Base-by-base conservation (phyloP, 2,329 filamentous ascomycete genomes). In the Chaetomium strumarium region DNA sequence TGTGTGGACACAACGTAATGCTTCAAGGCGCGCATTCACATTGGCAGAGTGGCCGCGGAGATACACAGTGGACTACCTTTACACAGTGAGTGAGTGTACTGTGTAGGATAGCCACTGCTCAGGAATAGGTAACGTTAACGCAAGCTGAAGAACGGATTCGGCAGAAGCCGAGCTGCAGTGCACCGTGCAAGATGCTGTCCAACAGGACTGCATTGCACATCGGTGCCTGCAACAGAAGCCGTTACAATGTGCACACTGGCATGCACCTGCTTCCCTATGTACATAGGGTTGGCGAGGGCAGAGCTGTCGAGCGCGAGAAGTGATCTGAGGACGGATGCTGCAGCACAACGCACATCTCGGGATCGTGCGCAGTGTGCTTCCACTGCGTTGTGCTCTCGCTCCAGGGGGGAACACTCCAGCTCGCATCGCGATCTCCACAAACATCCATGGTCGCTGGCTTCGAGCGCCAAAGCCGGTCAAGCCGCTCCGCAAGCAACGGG, bases 141-240 rank as follows among this genome's bases (percentile, higher is more conserved):
- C 5, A 20, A 33, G 5, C 43, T 17, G 33, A 41, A 44, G 46
- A 53, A 45, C 48, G 55, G 58, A 60, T 60, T 60, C 56, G 59
- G 55, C 34, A 57, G 53, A 56, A 57, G 48, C 59, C 59, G 59
- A 61, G 49, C 49, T 51, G 50, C 24, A 13, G 34, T 4, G 13
- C 55, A 55, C 50, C 43, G 41, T 24, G 29, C 52, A 55, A 45
- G 43, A 56, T 40, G 44, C 47, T 52, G 51, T 45, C 47, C 36
- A 56, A 52, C 48, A 37, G 44, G 36, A 40, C 29, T 11, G 29
- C 37, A 13, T 38, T 34, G 41, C 47, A 36, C n/a, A n/a, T n/a
- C n/a, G n/a, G n/a, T n/a, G n/a, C n/a, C 48, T 51, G 49, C 16
- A 17, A 50, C 46, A 29, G 43, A 41, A 47, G 44, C 47, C 47